Evolutionary conservation across 164 flowering plant genomes (phyloP).

Genomic region (Tinospora cordifolia): DNA sequence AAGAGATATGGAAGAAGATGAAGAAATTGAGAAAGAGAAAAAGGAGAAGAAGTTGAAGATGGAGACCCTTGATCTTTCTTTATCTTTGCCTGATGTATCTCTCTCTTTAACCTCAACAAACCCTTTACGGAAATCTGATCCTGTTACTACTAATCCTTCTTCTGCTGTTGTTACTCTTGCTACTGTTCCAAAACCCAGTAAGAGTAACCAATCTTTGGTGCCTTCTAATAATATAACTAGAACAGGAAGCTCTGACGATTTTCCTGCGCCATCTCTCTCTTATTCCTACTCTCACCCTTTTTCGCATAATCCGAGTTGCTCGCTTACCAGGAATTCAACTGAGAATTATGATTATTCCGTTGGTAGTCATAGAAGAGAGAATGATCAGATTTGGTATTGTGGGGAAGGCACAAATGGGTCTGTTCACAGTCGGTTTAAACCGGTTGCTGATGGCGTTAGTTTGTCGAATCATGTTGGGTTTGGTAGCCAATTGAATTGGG

Average conservation of each 20-base stretch:
- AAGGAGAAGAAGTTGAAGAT: constrained; percentile 63
- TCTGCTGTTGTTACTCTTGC: no score
- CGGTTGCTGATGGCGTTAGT: constrained; percentile 70
- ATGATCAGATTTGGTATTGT: constrained; percentile 76
- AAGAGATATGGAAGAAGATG: constrained; percentile 29
- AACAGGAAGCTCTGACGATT: constrained; percentile 71
- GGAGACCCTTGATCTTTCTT: constrained; percentile 74
- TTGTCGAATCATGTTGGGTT: constrained; percentile 47
- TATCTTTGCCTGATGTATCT: constrained; percentile 71
- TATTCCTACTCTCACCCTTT: constrained; percentile 67
- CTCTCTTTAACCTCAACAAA: constrained; percentile 56
- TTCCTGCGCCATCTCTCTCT: constrained; percentile 67
- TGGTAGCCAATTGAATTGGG: constrained; percentile 29
- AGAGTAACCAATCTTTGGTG: constrained; percentile 53
- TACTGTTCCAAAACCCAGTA: constrained; percentile 25
- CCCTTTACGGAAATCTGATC: constrained; percentile 36
- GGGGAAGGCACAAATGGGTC: constrained; percentile 99
- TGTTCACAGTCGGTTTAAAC: constrained; percentile 86
- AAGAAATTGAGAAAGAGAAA: constrained; percentile 30
- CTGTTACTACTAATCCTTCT: constrained; percentile 18
- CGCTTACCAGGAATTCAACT: constrained; percentile 73
- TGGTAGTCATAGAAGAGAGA: constrained; percentile 53
- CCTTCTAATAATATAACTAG: constrained; percentile 55
- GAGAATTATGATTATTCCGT: constrained; percentile 62
- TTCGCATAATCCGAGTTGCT: constrained; percentile 95